Percentiles rank a stretch among this genome's conserved stretches.
phyloP scores from a whole-genome alignment of 2,329 filamentous ascomycete genomes.

The Penicillium brevicompactum region DNA sequence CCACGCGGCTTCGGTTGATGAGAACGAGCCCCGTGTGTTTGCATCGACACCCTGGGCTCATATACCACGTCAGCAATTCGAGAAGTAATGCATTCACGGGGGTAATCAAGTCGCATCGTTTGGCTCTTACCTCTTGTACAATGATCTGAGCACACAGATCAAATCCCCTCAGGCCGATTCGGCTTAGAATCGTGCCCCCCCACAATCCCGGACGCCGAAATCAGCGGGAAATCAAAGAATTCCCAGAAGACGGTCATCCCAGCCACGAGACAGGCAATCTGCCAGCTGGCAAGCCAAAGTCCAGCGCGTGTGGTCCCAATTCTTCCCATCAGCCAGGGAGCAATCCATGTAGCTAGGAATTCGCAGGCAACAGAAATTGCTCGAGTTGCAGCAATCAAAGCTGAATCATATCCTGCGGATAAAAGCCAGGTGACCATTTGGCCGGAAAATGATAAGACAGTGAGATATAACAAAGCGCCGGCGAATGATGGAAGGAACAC shows the following conservation, averaged over 20 bases:
- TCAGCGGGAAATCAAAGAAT: background rate
- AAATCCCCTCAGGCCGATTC: constrained; percentile 64
- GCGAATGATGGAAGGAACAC: constrained; percentile 52
- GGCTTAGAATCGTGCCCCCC: constrained; percentile 57
- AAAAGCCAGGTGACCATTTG: constrained; percentile 61
- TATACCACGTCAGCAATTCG: background rate
- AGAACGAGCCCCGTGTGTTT: constrained; percentile 67
- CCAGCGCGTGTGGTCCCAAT: constrained; percentile 66
- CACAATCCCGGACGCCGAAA: constrained; percentile 35
- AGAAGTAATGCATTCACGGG: background rate
- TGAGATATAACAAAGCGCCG: constrained; percentile 56
- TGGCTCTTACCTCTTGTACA: constrained; percentile 57
- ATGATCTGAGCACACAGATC: constrained; percentile 63
- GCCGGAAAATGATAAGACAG: constrained; percentile 57
- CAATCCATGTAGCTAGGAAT: constrained; percentile 56
- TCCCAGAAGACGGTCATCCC: constrained; percentile 41
- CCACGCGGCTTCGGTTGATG: constrained; percentile 65
- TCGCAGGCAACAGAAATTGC: constrained; percentile 55
- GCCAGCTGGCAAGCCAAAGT: constrained; percentile 71
- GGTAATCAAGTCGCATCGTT: background rate
- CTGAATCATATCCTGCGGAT: constrained; percentile 51
- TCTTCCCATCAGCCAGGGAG: constrained; percentile 51
- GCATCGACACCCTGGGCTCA: constrained; percentile 54
- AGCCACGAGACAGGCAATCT: constrained; percentile 58
- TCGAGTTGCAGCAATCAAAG: constrained; percentile 51